Evolutionary conservation across 2,329 filamentous ascomycete species (phyloP), one percentile per base, ranked within the genome.

Genomic region (Eutypa lata): DNA sequence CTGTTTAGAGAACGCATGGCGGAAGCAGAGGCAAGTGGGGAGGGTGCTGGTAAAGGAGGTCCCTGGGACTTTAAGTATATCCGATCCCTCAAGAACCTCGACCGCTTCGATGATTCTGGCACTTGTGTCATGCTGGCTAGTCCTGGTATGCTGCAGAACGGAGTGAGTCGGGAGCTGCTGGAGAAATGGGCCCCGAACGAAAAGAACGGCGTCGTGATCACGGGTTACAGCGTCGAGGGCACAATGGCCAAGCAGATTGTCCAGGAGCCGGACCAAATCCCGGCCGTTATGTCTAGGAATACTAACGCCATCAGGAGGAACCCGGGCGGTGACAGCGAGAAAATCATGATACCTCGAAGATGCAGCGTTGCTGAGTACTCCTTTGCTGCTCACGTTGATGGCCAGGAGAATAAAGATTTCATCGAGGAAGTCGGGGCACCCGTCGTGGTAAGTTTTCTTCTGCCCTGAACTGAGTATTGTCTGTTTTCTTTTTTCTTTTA

Each of bases 1-100:
- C 82, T 96, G n/a, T 97, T 97, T 72, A 82, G 89, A 50, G 91
- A 95, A 71, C 86, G 91, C 47, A 95, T 96, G 84, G 91, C 90
- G 3, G 91, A 96, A 68, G 90, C 91, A 10, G 90, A 96, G 68
- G 87, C 88, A 0, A 86, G 85, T 33, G 89, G 90, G 8, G 89
- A 91, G 60, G 81, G 80, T 2, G 81, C 82, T 7, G 85, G 84
- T 7, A 92, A 89, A 65, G 92, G 90, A 35, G 89, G 89, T 0
- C 94, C 94, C 0, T 99, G 94, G 92, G 94, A 99, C 64, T 97
- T 99, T 73, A 90, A 90, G 61, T 96, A 89, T 66, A 93, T 99
- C 52, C 86, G 94, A 52, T 93, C 90, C 48, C 77, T 99, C 57
- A 95, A 96, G 70, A 95, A 88, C 60, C 81, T 99, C 4, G 94